Conservation (phyloP, 208 protist genomes). For the Sergeia podlipaevii region DNA sequence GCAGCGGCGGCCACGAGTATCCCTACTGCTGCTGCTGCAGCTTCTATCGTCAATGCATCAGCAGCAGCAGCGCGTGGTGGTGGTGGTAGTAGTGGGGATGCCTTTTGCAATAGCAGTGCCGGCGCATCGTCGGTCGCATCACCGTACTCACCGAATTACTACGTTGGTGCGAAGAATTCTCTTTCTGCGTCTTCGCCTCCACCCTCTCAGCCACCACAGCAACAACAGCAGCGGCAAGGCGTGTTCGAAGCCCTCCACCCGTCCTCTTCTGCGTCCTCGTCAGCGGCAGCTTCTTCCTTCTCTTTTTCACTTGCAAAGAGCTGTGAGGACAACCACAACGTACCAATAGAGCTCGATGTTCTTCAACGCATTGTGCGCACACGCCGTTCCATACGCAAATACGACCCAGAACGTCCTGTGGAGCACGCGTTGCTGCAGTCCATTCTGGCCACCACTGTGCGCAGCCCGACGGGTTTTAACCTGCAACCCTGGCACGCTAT, state of each 20-base stretch:
- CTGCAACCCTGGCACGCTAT: conserved; percentile 84
- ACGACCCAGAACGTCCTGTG: conserved; percentile 37
- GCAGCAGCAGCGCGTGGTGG: too few species aligned
- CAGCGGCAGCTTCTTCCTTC: background rate
- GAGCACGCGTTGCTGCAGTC: conserved; percentile 26
- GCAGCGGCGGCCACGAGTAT: too few species aligned
- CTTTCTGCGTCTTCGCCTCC: background rate
- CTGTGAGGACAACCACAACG: conserved; percentile 38
- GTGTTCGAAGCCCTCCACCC: background rate
- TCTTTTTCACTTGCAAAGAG: conserved; percentile 14
- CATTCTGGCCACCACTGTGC: conserved; percentile 49
- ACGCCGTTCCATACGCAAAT: too few species aligned
- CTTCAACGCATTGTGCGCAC: too few species aligned
- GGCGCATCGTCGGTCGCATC: too few species aligned
- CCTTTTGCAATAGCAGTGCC: too few species aligned
- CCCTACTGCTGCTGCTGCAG: too few species aligned
- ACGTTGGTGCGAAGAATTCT: background rate
- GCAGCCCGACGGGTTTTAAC: conserved; percentile 77
- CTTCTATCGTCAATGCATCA: too few species aligned
- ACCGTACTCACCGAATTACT: too few species aligned
- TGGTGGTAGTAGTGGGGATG: too few species aligned
- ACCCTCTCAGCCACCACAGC: background rate
- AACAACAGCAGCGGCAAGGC: background rate
- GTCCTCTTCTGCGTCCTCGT: background rate
- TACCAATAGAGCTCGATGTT: too few species aligned